A percentile compares a stretch with the other conserved stretches of the same genome.
These are phyloP conservation scores for Geum urbanum DNA, from an alignment of 306 rosid species.

Conservation along the genomic window DNA sequence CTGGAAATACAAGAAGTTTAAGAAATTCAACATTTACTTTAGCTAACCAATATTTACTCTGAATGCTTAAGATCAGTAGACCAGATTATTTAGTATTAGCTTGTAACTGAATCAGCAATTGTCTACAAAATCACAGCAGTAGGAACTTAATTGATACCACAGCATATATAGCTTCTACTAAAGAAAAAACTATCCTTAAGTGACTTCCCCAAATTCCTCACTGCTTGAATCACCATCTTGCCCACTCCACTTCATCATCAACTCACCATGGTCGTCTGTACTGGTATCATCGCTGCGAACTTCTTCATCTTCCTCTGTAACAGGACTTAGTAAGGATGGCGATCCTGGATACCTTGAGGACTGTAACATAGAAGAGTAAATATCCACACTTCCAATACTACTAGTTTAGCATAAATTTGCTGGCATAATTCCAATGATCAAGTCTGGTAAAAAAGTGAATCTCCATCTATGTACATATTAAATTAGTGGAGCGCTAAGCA, in stretches of 20 bases:
- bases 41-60: not conserved
- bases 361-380: not conserved
- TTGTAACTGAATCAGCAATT: not conserved
- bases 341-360: conserved; percentile 1
- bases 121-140: not conserved
- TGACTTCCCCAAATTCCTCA: not conserved
- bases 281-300: not conserved
- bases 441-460: not conserved
- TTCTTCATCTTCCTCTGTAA: not conserved
- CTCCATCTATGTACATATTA: not conserved
- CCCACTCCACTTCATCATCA: not conserved
- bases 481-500: not conserved
- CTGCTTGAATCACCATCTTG: not conserved
- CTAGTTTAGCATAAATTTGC: not conserved
- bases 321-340: not conserved
- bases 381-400: not conserved
- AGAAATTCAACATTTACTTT: too few species aligned
- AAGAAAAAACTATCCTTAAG: not conserved
- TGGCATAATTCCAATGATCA: not conserved
- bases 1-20: too few species aligned
- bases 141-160: not conserved
- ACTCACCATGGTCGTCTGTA: not conserved
- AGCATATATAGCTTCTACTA: not conserved
- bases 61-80: not conserved
- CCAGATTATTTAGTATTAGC: not conserved